These are phyloP conservation scores for Alternaria conjuncta DNA, from an alignment of 2,329 filamentous ascomycete genomes.

Conservation along the genomic window DNA sequence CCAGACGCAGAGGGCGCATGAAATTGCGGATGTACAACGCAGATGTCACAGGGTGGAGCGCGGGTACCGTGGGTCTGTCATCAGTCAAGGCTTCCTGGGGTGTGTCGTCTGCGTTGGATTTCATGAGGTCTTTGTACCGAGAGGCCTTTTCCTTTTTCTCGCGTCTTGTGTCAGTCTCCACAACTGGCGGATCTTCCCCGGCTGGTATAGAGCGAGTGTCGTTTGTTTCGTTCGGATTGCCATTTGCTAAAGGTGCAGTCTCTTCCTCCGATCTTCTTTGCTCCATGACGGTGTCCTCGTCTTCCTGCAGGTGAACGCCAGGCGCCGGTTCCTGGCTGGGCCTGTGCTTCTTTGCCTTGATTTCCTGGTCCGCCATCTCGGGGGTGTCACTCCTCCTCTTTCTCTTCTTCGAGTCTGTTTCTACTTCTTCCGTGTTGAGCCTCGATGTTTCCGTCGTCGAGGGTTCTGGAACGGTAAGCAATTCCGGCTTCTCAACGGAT, in stretches of 20 bases:
- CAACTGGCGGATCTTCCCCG: slow-evolving; percentile 1
- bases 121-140: slow-evolving; percentile 45
- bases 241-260: slow-evolving; percentile 11
- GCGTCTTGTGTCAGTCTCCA: slow-evolving; percentile 12
- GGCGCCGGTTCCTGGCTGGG: slow-evolving; percentile 43
- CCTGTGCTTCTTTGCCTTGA: slow-evolving; percentile 54
- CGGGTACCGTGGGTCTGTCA: slow-evolving; percentile 43
- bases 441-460: slow-evolving; percentile 42
- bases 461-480: slow-evolving; percentile 31
- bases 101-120: slow-evolving; percentile 19
- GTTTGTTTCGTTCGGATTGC: slow-evolving; percentile 4
- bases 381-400: slow-evolving; percentile 52
- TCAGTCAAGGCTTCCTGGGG: slow-evolving; percentile 28
- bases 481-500: slow-evolving; percentile 42
- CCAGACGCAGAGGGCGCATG: slow-evolving; percentile 80
- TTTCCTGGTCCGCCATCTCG: slow-evolving; percentile 41
- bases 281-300: slow-evolving; percentile 41
- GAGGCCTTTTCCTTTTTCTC: slow-evolving; percentile 40
- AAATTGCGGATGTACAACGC: slow-evolving; percentile 85
- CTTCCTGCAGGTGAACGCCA: slow-evolving; percentile 39
- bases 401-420: slow-evolving; percentile 49
- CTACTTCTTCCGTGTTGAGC: slow-evolving; percentile 46
- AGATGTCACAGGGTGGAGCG: slow-evolving; percentile 51
- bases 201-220: slow-evolving; percentile 3
- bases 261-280: slow-evolving; percentile 31